phyloP scores from a whole-genome alignment of 352 stramenopile species.

The Globisporangium takayamanum region DNA sequence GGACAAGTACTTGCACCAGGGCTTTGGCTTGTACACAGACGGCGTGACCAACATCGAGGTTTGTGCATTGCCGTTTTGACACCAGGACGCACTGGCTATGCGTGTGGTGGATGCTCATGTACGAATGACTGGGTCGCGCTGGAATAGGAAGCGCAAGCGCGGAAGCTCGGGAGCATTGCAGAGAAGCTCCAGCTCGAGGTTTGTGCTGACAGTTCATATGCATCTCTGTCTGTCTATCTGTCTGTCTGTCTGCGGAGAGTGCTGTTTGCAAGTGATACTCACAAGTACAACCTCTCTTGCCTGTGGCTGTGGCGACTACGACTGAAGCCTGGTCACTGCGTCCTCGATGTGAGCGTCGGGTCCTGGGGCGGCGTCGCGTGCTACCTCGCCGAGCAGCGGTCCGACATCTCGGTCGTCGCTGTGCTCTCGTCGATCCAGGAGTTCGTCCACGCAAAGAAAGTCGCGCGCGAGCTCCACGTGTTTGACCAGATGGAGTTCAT shows the following conservation, averaged over 20 bases:
- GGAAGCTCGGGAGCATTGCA: slow-evolving; percentile 64
- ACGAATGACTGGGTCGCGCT: not conserved
- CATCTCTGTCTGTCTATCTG: not conserved
- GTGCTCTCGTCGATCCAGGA: slow-evolving; percentile 55
- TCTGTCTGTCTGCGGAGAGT: not conserved
- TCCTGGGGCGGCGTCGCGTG: slow-evolving; percentile 77
- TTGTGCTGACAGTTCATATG: not conserved
- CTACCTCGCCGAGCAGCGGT: slow-evolving; percentile 57
- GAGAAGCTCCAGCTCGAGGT: slow-evolving; percentile 58
- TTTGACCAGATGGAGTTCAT: slow-evolving; percentile 67
- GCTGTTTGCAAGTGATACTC: not conserved
- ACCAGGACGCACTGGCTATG: too few relatives aligned
- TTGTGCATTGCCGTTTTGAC: too few relatives aligned
- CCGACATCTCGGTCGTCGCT: slow-evolving; percentile 39
- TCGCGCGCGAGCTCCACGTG: slow-evolving; percentile 52
- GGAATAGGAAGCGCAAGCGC: slow-evolving; percentile 42
- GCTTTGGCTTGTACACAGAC: slow-evolving; percentile 68
- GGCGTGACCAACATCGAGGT: slow-evolving; percentile 39
- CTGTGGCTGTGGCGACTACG: not conserved
- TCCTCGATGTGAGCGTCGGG: slow-evolving; percentile 81
- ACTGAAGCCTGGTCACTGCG: slow-evolving; percentile 34
- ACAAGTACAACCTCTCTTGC: too few relatives aligned
- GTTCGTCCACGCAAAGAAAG: slow-evolving; percentile 45
- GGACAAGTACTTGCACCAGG: slow-evolving; percentile 69
- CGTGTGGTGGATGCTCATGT: not conserved